Evolutionary conservation across 371 early-diverging fungal species (phyloP).

Genomic region (Zychaea mexicana): DNA sequence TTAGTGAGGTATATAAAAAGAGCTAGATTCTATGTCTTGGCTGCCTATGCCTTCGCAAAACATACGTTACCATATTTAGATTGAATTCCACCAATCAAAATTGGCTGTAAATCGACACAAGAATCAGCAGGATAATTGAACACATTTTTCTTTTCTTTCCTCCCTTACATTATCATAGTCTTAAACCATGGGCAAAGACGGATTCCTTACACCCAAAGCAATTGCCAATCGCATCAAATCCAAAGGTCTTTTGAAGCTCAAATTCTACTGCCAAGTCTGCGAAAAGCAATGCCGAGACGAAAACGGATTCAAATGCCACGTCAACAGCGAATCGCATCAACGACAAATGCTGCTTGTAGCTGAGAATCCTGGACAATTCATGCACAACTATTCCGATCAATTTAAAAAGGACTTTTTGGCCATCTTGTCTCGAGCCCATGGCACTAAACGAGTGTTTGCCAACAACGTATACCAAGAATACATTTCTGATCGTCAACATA

Average conservation of each 20-base stretch:
- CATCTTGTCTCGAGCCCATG: slow-evolving; percentile 75
- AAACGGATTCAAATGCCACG: slow-evolving; percentile 97
- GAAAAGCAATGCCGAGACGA: slow-evolving; percentile 93
- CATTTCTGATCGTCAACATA: slow-evolving; percentile 85
- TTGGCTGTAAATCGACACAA: no score
- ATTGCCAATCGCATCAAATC: slow-evolving; percentile 87
- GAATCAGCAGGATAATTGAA: no score
- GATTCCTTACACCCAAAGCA: slow-evolving; percentile 79
- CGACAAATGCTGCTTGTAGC: slow-evolving; percentile 91
- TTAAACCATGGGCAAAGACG: slow-evolving; percentile 73
- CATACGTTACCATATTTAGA: no score
- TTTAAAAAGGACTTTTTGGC: slow-evolving; percentile 75
- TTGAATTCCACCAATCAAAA: no score
- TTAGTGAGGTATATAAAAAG: no score
- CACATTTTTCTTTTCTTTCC: no score
- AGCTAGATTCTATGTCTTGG: no score
- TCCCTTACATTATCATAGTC: no score
- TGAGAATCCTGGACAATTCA: slow-evolving; percentile 72
- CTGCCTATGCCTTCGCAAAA: no score
- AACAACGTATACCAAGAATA: slow-evolving; percentile 97
- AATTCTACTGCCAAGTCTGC: slow-evolving; percentile 96
- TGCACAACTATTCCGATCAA: slow-evolving; percentile 73
- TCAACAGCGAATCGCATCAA: slow-evolving; percentile 89
- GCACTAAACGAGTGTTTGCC: slow-evolving; percentile 84
- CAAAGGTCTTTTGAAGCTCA: slow-evolving; percentile 92